phyloP scores from a whole-genome alignment of 139 green algal genomes.

The Chlorella sp. region DNA sequence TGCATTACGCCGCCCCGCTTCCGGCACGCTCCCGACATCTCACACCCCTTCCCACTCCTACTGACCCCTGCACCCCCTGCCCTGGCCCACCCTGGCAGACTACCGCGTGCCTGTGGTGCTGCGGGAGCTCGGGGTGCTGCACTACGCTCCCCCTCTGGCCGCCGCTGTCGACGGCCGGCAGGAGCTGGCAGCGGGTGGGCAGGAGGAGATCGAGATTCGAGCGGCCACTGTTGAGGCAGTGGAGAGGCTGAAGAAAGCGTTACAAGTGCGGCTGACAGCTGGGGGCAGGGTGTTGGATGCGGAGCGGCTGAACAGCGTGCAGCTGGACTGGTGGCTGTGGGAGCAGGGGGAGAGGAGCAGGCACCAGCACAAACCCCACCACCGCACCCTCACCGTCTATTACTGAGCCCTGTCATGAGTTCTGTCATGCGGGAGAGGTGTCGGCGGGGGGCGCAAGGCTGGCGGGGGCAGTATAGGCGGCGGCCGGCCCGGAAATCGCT shows the following conservation, averaged over 20 bases:
- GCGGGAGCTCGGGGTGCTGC: conserved; percentile 69
- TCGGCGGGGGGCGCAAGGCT: too few species aligned
- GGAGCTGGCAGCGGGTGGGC: conserved; percentile 57
- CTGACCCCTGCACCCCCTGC: neutral
- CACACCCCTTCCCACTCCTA: neutral
- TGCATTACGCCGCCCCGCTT: neutral
- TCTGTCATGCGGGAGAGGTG: too few species aligned
- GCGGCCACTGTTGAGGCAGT: conserved; percentile 74
- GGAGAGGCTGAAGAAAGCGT: conserved; percentile 56
- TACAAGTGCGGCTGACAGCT: conserved; percentile 27
- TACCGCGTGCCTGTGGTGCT: conserved; percentile 86
- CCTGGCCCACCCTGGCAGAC: conserved; percentile 49
- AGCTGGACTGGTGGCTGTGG: conserved; percentile 91
- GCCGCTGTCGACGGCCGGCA: conserved; percentile 45
- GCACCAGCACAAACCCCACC: conserved; percentile 65
- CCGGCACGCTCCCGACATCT: neutral
- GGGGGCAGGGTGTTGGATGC: neutral
- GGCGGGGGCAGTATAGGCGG: too few species aligned
- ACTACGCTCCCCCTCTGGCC: conserved; percentile 57
- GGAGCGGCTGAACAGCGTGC: conserved; percentile 43
- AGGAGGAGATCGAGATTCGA: conserved; percentile 83
- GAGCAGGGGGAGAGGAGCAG: conserved; percentile 68
- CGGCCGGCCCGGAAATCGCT: too few species aligned
- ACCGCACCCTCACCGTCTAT: conserved; percentile 79
- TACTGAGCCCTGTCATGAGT: conserved; percentile 66